Evolutionary conservation across 345 rosid genomes (phyloP).

Genomic region (Ceriops decandra): DNA sequence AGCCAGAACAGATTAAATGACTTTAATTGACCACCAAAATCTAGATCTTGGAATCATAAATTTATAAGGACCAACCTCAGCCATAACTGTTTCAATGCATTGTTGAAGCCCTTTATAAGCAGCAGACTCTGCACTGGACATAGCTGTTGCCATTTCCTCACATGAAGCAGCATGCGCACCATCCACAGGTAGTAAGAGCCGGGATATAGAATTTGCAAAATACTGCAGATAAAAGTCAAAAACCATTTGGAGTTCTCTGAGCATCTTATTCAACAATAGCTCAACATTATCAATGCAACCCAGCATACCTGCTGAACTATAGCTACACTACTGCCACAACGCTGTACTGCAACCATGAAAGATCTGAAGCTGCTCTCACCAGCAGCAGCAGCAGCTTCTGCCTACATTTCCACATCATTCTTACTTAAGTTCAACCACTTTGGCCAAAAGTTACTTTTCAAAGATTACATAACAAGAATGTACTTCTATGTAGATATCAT

Average conservation of each 20-base stretch:
- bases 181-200: constrained; percentile 94
- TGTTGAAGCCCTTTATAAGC: constrained; percentile 99
- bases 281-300: background rate
- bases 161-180: constrained; percentile 98
- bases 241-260: background rate
- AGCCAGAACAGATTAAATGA: background rate
- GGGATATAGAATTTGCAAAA: constrained; percentile 93
- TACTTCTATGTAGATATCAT: background rate
- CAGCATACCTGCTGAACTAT: constrained; percentile 60
- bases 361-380: constrained; percentile 99
- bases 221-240: constrained; percentile 39
- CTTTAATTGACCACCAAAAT: background rate
- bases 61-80: constrained; percentile 62
- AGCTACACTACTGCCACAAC: constrained; percentile 96
- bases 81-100: constrained; percentile 99
- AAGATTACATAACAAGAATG: background rate
- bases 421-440: constrained; percentile 17
- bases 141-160: constrained; percentile 98
- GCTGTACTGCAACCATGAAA: constrained; percentile 98
- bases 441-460: background rate
- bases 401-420: constrained; percentile 49
- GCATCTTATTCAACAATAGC: background rate
- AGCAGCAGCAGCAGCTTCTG: constrained; percentile 96
- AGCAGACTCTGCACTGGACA: constrained; percentile 98
- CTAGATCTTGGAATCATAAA: constrained; percentile 1